Base-by-base conservation (phyloP, 495 filamentous ascomycete species). In the Penicillium pancosmium region DNA sequence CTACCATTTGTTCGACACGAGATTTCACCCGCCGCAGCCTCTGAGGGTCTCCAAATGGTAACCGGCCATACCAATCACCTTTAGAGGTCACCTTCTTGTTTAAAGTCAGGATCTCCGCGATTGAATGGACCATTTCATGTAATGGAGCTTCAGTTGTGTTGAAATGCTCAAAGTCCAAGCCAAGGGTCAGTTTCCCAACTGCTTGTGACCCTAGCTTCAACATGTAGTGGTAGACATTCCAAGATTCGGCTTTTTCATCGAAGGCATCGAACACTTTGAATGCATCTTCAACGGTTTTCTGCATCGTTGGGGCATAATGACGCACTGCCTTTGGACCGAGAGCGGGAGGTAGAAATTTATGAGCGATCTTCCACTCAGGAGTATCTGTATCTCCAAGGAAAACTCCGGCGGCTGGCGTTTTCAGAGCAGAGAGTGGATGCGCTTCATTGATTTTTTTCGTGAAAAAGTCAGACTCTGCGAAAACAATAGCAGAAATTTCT, bases 211-310 rank as follows among this genome's bases (percentile, higher is more conserved):
- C 82, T 0, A 87, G 73, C 68, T 87, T 86, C 15, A 86, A 60
- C 81, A 85, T 86, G 50, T 81, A 85, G 38, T 77, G 79, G 54
- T 86, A 87, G 9, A 81, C 82, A 63, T 86, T 86, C 72, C 73
- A 85, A 0, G 82, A 74, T 54, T 81, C 73, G 1, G 62, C 77
- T 15, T 70, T 62, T 31, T 73, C 55, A 58, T 83, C 80, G 10
- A 86, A 64, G 49, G 76, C 72, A 57, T 86, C 84, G 35, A 86
- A 84, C 1, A 85, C 78, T 9, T 57, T 65, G 57, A 82, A 84
- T 11, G 74, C 36, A 19, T 74, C 64, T 33, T 78, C 67, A 0
- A 76, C 77, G 0, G 74, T 73, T 8, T 70, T 51, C 51, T 85
- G 80, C 79, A 87, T 85, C 1, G 73, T 73, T 2, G 82, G 80